These are phyloP conservation scores for Taiozyma sp. DNA, from an alignment of 1,139 yeast genomes.

Conservation along the genomic window DNA sequence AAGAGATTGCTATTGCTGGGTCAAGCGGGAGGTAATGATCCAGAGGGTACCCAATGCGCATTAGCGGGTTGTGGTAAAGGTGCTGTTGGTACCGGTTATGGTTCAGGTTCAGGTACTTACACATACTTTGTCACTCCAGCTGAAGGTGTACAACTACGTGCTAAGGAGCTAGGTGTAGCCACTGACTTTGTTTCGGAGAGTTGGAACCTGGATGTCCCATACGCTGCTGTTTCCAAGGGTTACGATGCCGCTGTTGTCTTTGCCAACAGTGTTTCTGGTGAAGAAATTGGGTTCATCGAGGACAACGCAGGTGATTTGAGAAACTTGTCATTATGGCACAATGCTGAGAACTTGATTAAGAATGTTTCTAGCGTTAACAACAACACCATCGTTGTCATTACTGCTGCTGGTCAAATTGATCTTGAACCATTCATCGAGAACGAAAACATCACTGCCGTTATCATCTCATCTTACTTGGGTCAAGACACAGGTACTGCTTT, in stretches of 20 bases:
- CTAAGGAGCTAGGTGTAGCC: constrained; percentile 35
- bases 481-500: constrained; percentile 40
- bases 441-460: constrained; percentile 49
- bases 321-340: constrained; percentile 50
- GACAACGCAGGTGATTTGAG: constrained; percentile 57
- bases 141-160: constrained; percentile 38
- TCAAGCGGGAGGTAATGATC: constrained; percentile 41
- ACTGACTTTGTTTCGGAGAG: constrained; percentile 35
- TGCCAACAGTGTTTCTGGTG: constrained; percentile 48
- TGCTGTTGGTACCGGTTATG: constrained; percentile 42
- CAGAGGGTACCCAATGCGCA: constrained; percentile 37
- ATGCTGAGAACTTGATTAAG: constrained; percentile 47
- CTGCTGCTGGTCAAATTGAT: constrained; percentile 50
- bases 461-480: constrained; percentile 43
- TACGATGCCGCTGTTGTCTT: constrained; percentile 44
- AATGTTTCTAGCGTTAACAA: constrained; percentile 39
- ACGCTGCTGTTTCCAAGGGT: constrained; percentile 37
- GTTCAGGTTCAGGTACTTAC: constrained; percentile 44
- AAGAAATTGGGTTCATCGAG: constrained; percentile 42
- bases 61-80: constrained; percentile 42
- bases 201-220: constrained; percentile 36
- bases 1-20: constrained; percentile 31
- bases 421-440: constrained; percentile 52
- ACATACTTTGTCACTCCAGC: constrained; percentile 48
- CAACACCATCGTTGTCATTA: constrained; percentile 52